A percentile compares a stretch with the other conserved stretches of the same genome.
These are phyloP conservation scores for Cutaneotrichosporon dermatis DNA, from an alignment of 1,284 basidiomycete genomes.

Conservation along the genomic window DNA sequence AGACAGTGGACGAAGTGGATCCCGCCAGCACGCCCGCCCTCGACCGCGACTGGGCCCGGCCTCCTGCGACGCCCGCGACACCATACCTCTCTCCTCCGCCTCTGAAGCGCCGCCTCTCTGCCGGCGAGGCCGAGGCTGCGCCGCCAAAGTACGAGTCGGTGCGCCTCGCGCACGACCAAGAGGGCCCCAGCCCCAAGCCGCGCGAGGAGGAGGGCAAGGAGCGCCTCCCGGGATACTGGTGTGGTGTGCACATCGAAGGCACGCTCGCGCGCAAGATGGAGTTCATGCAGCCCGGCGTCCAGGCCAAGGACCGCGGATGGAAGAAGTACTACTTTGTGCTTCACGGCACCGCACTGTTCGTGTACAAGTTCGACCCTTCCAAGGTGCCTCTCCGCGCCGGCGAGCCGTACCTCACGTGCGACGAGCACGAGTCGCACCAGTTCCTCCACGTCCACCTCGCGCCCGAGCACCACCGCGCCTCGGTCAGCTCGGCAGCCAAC, in stretches of 20 bases:
- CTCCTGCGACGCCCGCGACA: slow-evolving; percentile 1
- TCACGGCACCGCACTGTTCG: slow-evolving; percentile 80
- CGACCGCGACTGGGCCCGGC: not conserved
- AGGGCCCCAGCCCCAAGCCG: slow-evolving; percentile 34
- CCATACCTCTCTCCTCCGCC: slow-evolving; percentile 2
- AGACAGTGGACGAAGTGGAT: slow-evolving; percentile 16
- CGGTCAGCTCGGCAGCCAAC: not conserved
- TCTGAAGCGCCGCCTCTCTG: slow-evolving; percentile 48
- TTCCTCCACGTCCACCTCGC: slow-evolving; percentile 48
- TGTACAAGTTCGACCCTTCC: slow-evolving; percentile 66
- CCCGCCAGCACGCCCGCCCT: not conserved
- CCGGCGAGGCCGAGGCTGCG: slow-evolving; percentile 46
- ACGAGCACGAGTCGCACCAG: slow-evolving; percentile 40
- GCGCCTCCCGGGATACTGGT: slow-evolving; percentile 74
- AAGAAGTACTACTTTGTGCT: slow-evolving; percentile 80
- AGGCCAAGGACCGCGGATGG: slow-evolving; percentile 89
- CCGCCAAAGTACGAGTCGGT: slow-evolving; percentile 47
- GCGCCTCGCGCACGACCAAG: not conserved
- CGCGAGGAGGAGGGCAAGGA: slow-evolving; percentile 74
- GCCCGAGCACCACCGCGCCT: slow-evolving; percentile 43
- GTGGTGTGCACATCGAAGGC: slow-evolving; percentile 71
- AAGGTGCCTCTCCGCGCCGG: slow-evolving; percentile 43
- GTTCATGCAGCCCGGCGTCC: slow-evolving; percentile 65
- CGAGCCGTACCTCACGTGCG: slow-evolving; percentile 17
- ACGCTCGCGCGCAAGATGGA: slow-evolving; percentile 92